These are phyloP conservation scores for Cornus florida DNA, from an alignment of 148 eudicot genomes.

Conservation along the genomic window DNA sequence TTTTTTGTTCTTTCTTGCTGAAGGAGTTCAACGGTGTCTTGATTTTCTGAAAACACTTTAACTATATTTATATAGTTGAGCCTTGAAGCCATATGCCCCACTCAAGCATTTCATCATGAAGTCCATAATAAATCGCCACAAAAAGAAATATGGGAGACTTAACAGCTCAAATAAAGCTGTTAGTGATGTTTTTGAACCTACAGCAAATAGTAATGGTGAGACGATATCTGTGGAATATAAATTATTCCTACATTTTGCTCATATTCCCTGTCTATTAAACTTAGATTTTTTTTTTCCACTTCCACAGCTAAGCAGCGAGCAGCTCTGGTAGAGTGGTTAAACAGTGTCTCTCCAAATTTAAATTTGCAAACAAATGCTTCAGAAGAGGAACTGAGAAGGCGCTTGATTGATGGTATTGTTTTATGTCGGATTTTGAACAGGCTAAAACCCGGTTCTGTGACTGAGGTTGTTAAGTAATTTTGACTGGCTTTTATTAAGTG, in stretches of 20 bases:
- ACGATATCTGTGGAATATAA: constrained; percentile 33
- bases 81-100: constrained; percentile 15
- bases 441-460: constrained; percentile 53
- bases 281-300: not conserved
- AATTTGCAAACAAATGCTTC: constrained; percentile 68
- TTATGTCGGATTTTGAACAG: constrained; percentile 57
- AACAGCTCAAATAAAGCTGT: constrained; percentile 7
- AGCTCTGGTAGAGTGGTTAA: constrained; percentile 78
- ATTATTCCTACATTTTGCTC: not conserved
- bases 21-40: not conserved
- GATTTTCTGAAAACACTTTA: not conserved
- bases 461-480: constrained; percentile 46
- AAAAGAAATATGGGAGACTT: constrained; percentile 20
- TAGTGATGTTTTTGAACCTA: constrained; percentile 53
- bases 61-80: constrained; percentile 1
- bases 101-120: constrained; percentile 3
- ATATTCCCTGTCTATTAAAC: not conserved
- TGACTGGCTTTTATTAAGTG: not conserved
- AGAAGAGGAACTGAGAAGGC: constrained; percentile 71
- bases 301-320: constrained; percentile 62
- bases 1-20: not conserved
- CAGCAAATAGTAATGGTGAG: constrained; percentile 45
- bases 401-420: constrained; percentile 66
- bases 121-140: constrained; percentile 22
- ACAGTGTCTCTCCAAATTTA: constrained; percentile 53